These are phyloP conservation scores for Corchorus capsularis DNA, from an alignment of 345 rosid species.

Conservation along the genomic window DNA sequence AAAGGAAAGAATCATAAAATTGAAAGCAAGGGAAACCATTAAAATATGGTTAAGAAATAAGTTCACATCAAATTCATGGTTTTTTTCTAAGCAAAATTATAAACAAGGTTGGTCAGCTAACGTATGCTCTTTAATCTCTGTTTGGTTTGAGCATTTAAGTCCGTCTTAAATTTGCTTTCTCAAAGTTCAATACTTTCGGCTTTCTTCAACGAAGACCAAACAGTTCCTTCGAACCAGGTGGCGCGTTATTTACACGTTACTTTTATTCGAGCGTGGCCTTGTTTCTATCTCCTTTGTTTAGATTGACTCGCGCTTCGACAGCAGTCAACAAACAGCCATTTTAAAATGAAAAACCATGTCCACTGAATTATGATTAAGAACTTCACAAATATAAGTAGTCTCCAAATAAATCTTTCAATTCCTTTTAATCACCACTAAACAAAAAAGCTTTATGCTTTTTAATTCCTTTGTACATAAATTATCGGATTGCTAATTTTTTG, in stretches of 20 bases:
- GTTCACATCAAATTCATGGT: not conserved
- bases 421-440: conserved; percentile 1
- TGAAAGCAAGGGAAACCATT: not conserved
- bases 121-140: not conserved
- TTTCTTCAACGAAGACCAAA: not conserved
- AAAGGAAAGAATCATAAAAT: not conserved
- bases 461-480: not conserved
- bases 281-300: not conserved
- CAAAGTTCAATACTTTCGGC: not conserved
- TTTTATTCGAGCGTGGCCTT: conserved; percentile 3
- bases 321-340: conserved; percentile 4
- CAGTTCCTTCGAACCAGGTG: not conserved
- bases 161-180: not conserved
- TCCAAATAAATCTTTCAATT: not conserved
- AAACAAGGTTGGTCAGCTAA: not conserved
- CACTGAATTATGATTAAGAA: not conserved
- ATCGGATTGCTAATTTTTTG: not conserved
- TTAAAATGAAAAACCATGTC: not conserved
- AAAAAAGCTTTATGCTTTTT: conserved; percentile 11
- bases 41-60: not conserved
- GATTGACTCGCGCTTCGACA: not conserved
- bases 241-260: not conserved
- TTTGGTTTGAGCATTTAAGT: not conserved
- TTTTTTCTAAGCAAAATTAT: not conserved
- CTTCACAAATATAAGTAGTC: not conserved